These are phyloP conservation scores for Hsuehochloa calcarea DNA, from an alignment of 176 grass and related monocot species.

Conservation along the genomic window DNA sequence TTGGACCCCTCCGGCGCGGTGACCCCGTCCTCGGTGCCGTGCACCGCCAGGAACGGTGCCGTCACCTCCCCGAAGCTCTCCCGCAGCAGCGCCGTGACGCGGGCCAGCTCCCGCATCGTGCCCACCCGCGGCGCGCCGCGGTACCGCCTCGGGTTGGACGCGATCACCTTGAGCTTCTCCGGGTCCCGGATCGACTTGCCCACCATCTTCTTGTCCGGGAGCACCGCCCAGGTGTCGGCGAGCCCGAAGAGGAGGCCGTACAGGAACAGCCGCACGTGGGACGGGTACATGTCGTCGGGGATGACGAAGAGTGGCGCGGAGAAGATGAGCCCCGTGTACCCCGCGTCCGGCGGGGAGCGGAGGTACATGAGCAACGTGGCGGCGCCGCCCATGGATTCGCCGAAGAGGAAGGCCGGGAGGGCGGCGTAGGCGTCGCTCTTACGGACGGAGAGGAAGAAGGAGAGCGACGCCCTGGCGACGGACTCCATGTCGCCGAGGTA, in stretches of 20 bases:
- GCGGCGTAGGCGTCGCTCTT: slow-evolving; percentile 1
- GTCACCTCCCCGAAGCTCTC: slow-evolving; percentile 44
- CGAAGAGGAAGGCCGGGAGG: slow-evolving; percentile 64
- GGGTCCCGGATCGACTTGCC: slow-evolving; percentile 51
- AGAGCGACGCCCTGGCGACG: slow-evolving; percentile 49
- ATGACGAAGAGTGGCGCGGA: slow-evolving; percentile 64
- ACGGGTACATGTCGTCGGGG: slow-evolving; percentile 65
- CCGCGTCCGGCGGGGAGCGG: slow-evolving; percentile 36
- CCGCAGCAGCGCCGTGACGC: slow-evolving; percentile 46
- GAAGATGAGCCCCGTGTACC: slow-evolving; percentile 62
- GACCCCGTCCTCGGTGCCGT: slow-evolving; percentile 62
- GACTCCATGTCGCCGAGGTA: slow-evolving; percentile 73
- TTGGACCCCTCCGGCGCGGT: slow-evolving; percentile 60
- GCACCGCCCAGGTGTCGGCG: slow-evolving; percentile 69
- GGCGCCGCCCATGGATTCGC: slow-evolving; percentile 78
- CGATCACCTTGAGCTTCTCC: slow-evolving; percentile 48
- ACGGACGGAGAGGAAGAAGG: slow-evolving; percentile 65
- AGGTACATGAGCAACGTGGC: slow-evolving; percentile 64
- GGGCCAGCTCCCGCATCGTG: slow-evolving; percentile 68
- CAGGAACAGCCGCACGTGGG: slow-evolving; percentile 48
- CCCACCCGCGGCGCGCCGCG: slow-evolving; percentile 52
- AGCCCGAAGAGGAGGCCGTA: slow-evolving; percentile 69
- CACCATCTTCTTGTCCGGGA: slow-evolving; percentile 64
- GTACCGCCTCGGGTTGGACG: slow-evolving; percentile 56
- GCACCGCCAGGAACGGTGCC: slow-evolving; percentile 56